These are phyloP conservation scores for Kwoniella mangroviensis DNA, from an alignment of 768 basidiomycete genomes.

Conservation along the genomic window DNA sequence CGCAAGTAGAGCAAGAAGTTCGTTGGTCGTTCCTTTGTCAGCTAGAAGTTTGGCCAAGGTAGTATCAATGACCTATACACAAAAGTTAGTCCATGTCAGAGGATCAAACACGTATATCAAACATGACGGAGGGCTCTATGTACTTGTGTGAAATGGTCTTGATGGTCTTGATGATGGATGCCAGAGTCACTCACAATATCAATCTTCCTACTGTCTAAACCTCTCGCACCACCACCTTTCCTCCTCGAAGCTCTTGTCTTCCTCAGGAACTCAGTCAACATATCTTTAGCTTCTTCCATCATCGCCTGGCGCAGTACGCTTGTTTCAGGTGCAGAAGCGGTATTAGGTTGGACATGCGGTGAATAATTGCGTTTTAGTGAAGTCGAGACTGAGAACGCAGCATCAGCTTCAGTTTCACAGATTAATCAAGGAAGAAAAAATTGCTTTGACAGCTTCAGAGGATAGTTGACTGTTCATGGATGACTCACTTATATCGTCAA, in stretches of 20 bases:
- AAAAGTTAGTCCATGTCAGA: background rate
- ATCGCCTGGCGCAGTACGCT: slow-evolving; percentile 71
- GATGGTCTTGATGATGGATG: background rate
- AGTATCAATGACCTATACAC: slow-evolving; percentile 74
- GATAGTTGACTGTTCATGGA: background rate
- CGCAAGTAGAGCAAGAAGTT: slow-evolving; percentile 67
- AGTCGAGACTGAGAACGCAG: slow-evolving; percentile 67
- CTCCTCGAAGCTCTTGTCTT: slow-evolving; percentile 64
- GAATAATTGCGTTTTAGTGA: slow-evolving; percentile 93
- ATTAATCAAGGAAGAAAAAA: no score
- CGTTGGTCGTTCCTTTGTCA: slow-evolving; percentile 66
- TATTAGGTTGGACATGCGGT: slow-evolving; percentile 76
- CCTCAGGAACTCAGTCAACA: slow-evolving; percentile 72
- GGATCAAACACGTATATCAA: no score
- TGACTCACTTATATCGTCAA: slow-evolving; percentile 85
- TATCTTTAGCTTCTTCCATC: slow-evolving; percentile 69
- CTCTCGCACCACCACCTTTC: slow-evolving; percentile 44
- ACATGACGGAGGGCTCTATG: no score
- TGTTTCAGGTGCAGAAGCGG: slow-evolving; percentile 71
- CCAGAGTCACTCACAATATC: slow-evolving; percentile 39
- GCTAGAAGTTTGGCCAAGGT: slow-evolving; percentile 76
- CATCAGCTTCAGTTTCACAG: no score
- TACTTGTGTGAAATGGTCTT: background rate
- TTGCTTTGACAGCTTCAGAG: no score
- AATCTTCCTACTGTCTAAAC: slow-evolving; percentile 50